Evolutionary conservation across 176 grass and related monocot species (phyloP).

Genomic region (Calamus simplicifolius): DNA sequence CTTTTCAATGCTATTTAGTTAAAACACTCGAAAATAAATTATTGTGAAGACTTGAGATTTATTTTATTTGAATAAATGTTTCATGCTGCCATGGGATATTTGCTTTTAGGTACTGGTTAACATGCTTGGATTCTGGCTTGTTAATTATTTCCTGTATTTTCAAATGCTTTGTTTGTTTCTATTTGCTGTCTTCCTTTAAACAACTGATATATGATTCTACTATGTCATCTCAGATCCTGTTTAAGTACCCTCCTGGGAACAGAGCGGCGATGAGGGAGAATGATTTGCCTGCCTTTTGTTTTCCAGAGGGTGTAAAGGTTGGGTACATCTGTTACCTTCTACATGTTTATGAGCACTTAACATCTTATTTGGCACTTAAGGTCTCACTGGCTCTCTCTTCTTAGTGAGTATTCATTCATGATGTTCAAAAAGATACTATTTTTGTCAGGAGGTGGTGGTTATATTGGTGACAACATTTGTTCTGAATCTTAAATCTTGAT

Average conservation of each 20-base stretch:
- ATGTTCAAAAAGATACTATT: too few species aligned
- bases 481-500: too few species aligned
- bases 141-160: not conserved
- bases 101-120: too few species aligned
- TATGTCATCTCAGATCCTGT: constrained; percentile 75
- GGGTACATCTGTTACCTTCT: constrained; percentile 15
- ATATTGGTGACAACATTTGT: too few species aligned
- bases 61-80: too few species aligned
- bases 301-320: constrained; percentile 97
- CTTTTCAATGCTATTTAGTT: too few species aligned
- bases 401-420: not conserved
- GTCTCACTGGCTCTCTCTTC: not conserved
- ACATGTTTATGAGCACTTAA: not conserved
- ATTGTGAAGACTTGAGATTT: too few species aligned
- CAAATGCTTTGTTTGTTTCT: not conserved
- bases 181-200: not conserved
- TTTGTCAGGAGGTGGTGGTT: too few species aligned
- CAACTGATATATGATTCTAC: constrained; percentile 5
- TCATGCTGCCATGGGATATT: too few species aligned
- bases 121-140: too few species aligned
- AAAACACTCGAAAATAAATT: too few species aligned
- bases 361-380: too few species aligned
- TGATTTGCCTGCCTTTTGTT: constrained; percentile 92
- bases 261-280: constrained; percentile 55
- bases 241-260: constrained; percentile 93